Evolutionary conservation across 2,329 filamentous ascomycete species (phyloP).

Genomic region (Talaromyces sp.): DNA sequence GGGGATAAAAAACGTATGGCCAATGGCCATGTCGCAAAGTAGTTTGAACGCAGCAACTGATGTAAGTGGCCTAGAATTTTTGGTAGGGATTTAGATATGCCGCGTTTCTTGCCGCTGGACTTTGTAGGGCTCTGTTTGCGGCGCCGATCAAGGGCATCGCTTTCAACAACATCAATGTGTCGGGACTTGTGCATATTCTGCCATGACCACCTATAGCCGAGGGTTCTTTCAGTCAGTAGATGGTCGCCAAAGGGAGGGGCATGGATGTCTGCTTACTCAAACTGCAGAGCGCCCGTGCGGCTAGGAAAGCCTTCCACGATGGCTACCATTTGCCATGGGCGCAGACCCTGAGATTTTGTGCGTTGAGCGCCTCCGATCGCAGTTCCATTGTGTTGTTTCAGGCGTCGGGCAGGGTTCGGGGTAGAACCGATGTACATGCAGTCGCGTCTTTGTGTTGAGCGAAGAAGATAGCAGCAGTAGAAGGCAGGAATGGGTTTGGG

Average conservation of each 20-base stretch:
- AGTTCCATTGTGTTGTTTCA: conserved; percentile 88
- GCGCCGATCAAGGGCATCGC: conserved; percentile 1
- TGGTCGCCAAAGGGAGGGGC: background rate
- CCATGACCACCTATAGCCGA: conserved; percentile 71
- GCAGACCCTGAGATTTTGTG: conserved; percentile 62
- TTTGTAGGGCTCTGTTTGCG: background rate
- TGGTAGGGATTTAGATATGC: conserved; percentile 1
- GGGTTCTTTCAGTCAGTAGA: background rate
- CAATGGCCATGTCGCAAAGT: conserved; percentile 80
- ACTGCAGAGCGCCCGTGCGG: conserved; percentile 81
- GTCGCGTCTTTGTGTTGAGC: conserved; percentile 68
- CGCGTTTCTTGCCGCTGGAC: conserved; percentile 1
- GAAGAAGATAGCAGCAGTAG: conserved; percentile 88
- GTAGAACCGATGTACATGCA: conserved; percentile 86
- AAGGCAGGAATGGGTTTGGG: conserved; percentile 66
- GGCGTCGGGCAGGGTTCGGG: conserved; percentile 75
- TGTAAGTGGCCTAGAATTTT: conserved; percentile 67
- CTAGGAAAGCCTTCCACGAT: conserved; percentile 86
- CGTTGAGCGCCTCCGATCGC: conserved; percentile 73
- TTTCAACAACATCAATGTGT: conserved; percentile 57
- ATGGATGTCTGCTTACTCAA: conserved; percentile 61
- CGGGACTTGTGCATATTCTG: conserved; percentile 76
- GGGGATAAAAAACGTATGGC: conserved; percentile 70
- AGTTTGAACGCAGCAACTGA: conserved; percentile 69
- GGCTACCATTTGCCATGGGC: conserved; percentile 88